These are phyloP conservation scores for Talaromyces sp. DNA, from an alignment of 2,329 filamentous ascomycete species.

Conservation along the genomic window DNA sequence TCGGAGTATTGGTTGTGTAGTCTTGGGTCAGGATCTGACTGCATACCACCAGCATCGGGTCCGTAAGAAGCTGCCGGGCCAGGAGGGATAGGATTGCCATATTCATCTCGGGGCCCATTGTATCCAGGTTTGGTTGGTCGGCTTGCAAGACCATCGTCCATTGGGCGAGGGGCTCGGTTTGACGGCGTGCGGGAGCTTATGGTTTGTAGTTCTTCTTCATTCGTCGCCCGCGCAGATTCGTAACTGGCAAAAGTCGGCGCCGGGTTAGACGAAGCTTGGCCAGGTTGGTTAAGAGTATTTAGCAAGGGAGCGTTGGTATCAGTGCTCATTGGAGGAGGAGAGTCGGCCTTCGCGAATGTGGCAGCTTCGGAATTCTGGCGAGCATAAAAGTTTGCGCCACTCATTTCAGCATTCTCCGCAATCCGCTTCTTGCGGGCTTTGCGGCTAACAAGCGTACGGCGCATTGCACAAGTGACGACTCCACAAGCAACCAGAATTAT, in stretches of 20 bases:
- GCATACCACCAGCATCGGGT: constrained; percentile 30
- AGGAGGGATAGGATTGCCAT: constrained; percentile 34
- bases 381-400: constrained; percentile 85
- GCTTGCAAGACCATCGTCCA: neutral
- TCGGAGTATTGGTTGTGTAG: constrained; percentile 46
- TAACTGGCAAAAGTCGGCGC: constrained; percentile 46
- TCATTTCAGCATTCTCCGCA: constrained; percentile 95
- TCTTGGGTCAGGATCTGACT: constrained; percentile 37
- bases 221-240: constrained; percentile 18
- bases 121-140: constrained; percentile 9
- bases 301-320: constrained; percentile 57
- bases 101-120: constrained; percentile 40
- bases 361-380: constrained; percentile 44
- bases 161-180: neutral
- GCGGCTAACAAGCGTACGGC: constrained; percentile 80
- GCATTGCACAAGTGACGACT: constrained; percentile 90
- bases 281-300: constrained; percentile 42
- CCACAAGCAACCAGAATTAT: constrained; percentile 77
- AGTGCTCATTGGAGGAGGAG: constrained; percentile 48
- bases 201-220: constrained; percentile 10
- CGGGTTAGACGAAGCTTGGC: constrained; percentile 33
- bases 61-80: constrained; percentile 25
- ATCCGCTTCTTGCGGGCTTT: constrained; percentile 92
- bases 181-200: constrained; percentile 7
- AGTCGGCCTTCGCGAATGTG: constrained; percentile 41